Conservation (phyloP, 352 stramenopile genomes). For the Thalassiosira hispida region DNA sequence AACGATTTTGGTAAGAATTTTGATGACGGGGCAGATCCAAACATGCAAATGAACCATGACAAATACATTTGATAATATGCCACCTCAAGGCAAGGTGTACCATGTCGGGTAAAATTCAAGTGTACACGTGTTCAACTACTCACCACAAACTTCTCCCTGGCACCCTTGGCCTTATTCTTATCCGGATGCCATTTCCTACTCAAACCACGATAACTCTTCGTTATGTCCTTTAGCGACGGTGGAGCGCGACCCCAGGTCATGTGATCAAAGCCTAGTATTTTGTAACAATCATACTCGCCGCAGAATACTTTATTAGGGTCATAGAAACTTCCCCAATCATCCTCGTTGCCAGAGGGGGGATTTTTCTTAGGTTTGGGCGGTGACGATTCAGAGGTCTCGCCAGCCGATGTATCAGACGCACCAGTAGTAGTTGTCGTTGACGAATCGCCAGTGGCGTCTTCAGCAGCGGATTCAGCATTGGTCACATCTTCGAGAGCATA, state of each 20-base stretch:
- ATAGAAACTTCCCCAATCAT: conserved; percentile 80
- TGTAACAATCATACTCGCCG: conserved; percentile 83
- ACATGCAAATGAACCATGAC: no score
- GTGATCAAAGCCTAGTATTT: conserved; percentile 85
- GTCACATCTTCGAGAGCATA: conserved; percentile 10
- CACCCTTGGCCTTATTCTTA: conserved; percentile 79
- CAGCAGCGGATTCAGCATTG: not conserved
- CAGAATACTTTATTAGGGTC: conserved; percentile 84
- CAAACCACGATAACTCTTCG: conserved; percentile 78
- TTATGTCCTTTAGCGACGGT: conserved; percentile 75
- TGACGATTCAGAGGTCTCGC: no score
- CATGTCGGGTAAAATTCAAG: conserved; percentile 10
- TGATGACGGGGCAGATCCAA: no score
- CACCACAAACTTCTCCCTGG: conserved; percentile 81
- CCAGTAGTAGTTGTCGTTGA: conserved; percentile 12
- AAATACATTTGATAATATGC: no score
- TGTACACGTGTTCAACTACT: conserved; percentile 18
- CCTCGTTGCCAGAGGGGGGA: conserved; percentile 9
- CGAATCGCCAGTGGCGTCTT: conserved; percentile 1
- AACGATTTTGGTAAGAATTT: no score
- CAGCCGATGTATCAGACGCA: no score
- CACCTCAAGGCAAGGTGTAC: no score
- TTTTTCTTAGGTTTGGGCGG: conserved; percentile 9
- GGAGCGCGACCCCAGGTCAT: conserved; percentile 63
- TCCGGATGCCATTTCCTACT: conserved; percentile 81